Percentiles rank a stretch among this genome's conserved stretches.
Evolutionary conservation across 1,284 basidiomycete genomes (phyloP).

Genomic region (Sanghuangporus baumii): DNA sequence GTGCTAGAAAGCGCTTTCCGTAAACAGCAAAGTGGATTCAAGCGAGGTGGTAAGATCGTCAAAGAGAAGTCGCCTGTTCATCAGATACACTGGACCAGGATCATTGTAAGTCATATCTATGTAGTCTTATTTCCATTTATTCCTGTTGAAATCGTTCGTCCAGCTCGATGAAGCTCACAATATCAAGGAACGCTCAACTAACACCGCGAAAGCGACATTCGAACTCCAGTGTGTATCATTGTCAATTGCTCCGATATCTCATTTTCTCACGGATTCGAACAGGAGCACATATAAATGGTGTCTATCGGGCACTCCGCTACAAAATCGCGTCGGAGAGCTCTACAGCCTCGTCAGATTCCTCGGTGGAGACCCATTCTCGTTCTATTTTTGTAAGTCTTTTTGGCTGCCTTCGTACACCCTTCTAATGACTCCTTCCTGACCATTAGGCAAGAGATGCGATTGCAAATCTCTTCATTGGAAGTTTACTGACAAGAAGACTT

Average conservation of each 20-base stretch:
- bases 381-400: slow-evolving; percentile 78
- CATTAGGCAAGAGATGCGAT: slow-evolving; percentile 70
- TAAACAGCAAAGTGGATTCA: slow-evolving; percentile 90
- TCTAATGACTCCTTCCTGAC: slow-evolving; percentile 20
- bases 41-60: slow-evolving; percentile 77
- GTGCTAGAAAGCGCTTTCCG: slow-evolving; percentile 91
- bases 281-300: slow-evolving; percentile 85
- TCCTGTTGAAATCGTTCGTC: slow-evolving; percentile 10
- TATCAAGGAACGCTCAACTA: slow-evolving; percentile 92
- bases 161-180: slow-evolving; percentile 98
- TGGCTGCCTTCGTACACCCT: neutral
- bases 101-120: slow-evolving; percentile 42
- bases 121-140: neutral
- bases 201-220: slow-evolving; percentile 95
- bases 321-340: slow-evolving; percentile 96
- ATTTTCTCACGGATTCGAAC: neutral
- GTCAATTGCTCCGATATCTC: neutral
- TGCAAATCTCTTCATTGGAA: slow-evolving; percentile 92
- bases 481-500: slow-evolving; percentile 78
- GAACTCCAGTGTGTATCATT: slow-evolving; percentile 48
- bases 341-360: slow-evolving; percentile 94
- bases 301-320: slow-evolving; percentile 94
- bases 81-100: slow-evolving; percentile 80
- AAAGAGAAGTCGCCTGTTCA: slow-evolving; percentile 90
- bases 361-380: slow-evolving; percentile 87